A percentile compares a stretch with the other conserved stretches of the same genome.
These are phyloP conservation scores for Botrytis cinerea DNA, from an alignment of 2,329 filamentous ascomycete species.

Conservation along the genomic window DNA sequence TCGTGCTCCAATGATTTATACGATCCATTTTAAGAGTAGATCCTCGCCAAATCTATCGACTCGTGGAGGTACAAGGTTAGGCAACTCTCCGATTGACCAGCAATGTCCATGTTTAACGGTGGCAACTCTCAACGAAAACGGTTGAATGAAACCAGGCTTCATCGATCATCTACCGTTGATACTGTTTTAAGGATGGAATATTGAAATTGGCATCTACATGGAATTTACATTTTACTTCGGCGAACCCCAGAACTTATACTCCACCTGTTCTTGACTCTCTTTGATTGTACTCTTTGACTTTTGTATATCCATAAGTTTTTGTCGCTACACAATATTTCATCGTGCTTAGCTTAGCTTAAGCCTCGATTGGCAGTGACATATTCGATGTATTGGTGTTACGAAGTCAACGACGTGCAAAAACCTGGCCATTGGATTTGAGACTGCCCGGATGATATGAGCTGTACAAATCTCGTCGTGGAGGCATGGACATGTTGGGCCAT, in stretches of 20 bases:
- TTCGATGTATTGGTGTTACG: conserved; percentile 4
- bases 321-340: neutral
- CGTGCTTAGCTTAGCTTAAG: neutral
- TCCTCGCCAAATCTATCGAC: neutral
- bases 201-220: neutral
- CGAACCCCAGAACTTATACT: neutral
- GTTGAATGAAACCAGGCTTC: neutral
- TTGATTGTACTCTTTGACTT: neutral
- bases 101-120: neutral
- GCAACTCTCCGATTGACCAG: neutral
- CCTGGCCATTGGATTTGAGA: conserved; percentile 4
- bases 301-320: neutral
- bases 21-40: neutral
- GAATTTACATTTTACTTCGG: neutral
- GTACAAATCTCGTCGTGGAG: conserved; percentile 15
- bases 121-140: neutral
- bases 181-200: neutral
- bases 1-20: neutral
- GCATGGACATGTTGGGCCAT: conserved; percentile 20
- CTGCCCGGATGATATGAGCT: conserved; percentile 14
- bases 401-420: neutral
- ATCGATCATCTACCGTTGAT: too few species aligned
- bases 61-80: conserved; percentile 8
- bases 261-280: neutral
- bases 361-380: neutral